A percentile compares a stretch with the other conserved stretches of the same genome.
Conservation (phyloP, 1,284 basidiomycete species). For the Somion occarium region DNA sequence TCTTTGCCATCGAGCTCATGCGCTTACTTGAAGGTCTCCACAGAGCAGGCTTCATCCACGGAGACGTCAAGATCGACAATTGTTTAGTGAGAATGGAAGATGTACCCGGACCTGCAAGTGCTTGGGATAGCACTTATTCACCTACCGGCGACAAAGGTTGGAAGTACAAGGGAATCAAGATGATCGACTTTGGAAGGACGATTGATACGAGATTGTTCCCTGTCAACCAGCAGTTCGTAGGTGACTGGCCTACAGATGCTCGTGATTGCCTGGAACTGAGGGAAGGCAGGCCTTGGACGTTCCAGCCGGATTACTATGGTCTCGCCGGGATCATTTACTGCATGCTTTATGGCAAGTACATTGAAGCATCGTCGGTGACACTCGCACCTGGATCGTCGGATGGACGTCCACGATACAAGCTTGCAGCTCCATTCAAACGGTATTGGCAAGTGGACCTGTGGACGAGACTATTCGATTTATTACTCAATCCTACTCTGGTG, state of each 20-base stretch:
- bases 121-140: constrained; percentile 76
- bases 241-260: constrained; percentile 86
- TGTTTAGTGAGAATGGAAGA: constrained; percentile 90
- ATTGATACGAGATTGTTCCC: constrained; percentile 86
- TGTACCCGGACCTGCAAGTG: constrained; percentile 61
- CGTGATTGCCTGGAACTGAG: constrained; percentile 91
- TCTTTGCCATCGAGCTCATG: constrained; percentile 91
- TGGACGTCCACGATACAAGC: constrained; percentile 46
- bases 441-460: constrained; percentile 96
- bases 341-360: constrained; percentile 95
- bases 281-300: constrained; percentile 83
- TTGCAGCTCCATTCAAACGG: constrained; percentile 79
- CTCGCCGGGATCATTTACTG: constrained; percentile 91
- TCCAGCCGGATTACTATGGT: constrained; percentile 94
- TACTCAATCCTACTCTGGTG: constrained; percentile 75
- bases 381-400: constrained; percentile 30
- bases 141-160: constrained; percentile 80
- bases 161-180: constrained; percentile 81
- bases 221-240: constrained; percentile 72
- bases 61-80: constrained; percentile 99
- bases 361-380: constrained; percentile 62
- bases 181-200: constrained; percentile 96
- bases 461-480: constrained; percentile 78
- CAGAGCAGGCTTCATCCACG: constrained; percentile 82
- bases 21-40: constrained; percentile 85